Base-by-base conservation (phyloP, 2,329 filamentous ascomycete species). In the Cordyceps fumosorosea region DNA sequence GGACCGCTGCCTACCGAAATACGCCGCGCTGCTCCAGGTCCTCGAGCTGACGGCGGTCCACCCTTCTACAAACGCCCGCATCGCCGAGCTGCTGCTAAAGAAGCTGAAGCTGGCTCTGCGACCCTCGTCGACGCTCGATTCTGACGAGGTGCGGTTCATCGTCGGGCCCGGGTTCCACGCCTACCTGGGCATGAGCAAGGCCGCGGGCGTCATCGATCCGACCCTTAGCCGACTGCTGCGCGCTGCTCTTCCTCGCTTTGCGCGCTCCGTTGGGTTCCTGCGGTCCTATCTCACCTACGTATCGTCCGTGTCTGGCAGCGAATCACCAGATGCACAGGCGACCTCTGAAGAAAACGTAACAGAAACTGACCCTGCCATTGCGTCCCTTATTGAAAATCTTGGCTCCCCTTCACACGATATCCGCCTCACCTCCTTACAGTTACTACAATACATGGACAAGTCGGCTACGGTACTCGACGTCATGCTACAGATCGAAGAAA, bases 401-500 rank as follows among this genome's bases (percentile, higher is more conserved):
- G 84, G 87, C 5, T 86, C 87, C 0, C 84, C 89, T 14, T 93
- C 89, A 8, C 89, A 93, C 67, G 80, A 87, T 14, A 78, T 96
- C 57, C 85, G 93, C 47, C 78, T 90, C 11, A 82, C 84, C 10
- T 91, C 90, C 22, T 76, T 99, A 47, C 84, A 86, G 63, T 79
- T 97, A 29, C 76, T 98, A 14, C 81, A 84, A 48, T 78, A 84
- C 42, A 75, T 95, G 18, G 79, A 66, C 5, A 70, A 70, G n/a
- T 64, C 67, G 5, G 60, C 65, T 2, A 68, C 70, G 22, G 68
- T 67, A 32, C 59, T 76, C 20, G 71, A 75, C 3, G 71, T 86
- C 7, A 93, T 96, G 76, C 81, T 93, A 18, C 83, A 91, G 65
- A 86, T 93, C 18, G 93, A 98, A 72, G 84, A 91, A 65, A 90